Evolutionary conservation across 768 basidiomycete genomes (phyloP).

Genomic region (Boletus subcaerulescens): DNA sequence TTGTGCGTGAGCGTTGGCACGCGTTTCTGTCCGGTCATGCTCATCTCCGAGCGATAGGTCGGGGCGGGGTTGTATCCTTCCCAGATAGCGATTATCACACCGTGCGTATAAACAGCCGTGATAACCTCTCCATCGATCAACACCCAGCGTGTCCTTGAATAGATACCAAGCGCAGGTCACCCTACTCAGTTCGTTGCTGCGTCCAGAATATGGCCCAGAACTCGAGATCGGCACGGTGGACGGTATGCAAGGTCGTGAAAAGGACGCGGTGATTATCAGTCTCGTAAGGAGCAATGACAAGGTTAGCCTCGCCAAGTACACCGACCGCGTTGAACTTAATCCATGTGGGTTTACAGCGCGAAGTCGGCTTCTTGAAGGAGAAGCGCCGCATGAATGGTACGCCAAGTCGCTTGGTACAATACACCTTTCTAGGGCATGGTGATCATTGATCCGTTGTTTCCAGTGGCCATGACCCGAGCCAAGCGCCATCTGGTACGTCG

Average conservation of each 20-base stretch:
- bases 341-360: conserved; percentile 48
- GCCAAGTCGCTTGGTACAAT: conserved; percentile 4
- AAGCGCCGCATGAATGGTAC: conserved; percentile 85
- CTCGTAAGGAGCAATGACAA: conserved; percentile 90
- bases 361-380: conserved; percentile 94
- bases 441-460: not conserved
- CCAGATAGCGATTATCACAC: conserved; percentile 87
- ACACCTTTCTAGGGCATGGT: not conserved
- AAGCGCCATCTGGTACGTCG: conserved; percentile 79
- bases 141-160: not conserved
- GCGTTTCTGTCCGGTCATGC: not conserved
- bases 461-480: conserved; percentile 91
- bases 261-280: conserved; percentile 89
- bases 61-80: conserved; percentile 56
- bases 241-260: conserved; percentile 96
- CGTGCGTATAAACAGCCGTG: conserved; percentile 43
- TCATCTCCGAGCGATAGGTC: conserved; percentile 39
- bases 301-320: conserved; percentile 34
- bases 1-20: conserved; percentile 46
- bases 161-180: conserved; percentile 94
- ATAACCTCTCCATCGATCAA: not conserved
- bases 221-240: conserved; percentile 95
- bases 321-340: too few species aligned
- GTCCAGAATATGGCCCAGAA: conserved; percentile 58
- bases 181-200: conserved; percentile 72